phyloP scores from a whole-genome alignment of 192 early-diverging fungal species.

The Piromyces finnis region DNA sequence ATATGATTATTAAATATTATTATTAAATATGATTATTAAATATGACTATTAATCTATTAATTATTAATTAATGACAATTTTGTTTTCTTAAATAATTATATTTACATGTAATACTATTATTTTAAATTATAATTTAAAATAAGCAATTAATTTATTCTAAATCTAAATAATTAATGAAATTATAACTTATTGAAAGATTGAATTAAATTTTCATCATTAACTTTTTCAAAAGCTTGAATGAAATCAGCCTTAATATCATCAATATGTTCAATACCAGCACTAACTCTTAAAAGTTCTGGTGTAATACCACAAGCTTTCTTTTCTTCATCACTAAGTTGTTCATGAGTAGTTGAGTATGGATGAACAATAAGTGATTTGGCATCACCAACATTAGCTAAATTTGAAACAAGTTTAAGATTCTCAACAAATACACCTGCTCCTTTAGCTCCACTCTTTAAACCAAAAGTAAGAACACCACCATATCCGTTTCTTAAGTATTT shows the following conservation, averaged over 20 bases:
- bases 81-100: too few relatives aligned
- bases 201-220: too few relatives aligned
- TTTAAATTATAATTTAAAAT: too few relatives aligned
- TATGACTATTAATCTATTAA: too few relatives aligned
- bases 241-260: conserved; percentile 10
- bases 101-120: too few relatives aligned
- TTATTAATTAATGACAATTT: too few relatives aligned
- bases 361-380: conserved; percentile 75
- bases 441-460: conserved; percentile 25
- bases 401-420: conserved; percentile 60
- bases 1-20: too few relatives aligned
- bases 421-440: conserved; percentile 56
- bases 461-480: conserved; percentile 73
- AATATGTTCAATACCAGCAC: conserved; percentile 65
- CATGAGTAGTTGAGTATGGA: conserved; percentile 70
- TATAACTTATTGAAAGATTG: too few relatives aligned
- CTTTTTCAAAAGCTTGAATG: too few relatives aligned
- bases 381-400: conserved; percentile 92
- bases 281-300: conserved; percentile 63
- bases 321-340: conserved; percentile 68
- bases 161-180: too few relatives aligned
- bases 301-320: conserved; percentile 58
- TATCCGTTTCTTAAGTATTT: conserved; percentile 69
- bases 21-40: too few relatives aligned
- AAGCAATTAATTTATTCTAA: too few relatives aligned